Conservation (phyloP, 148 eudicot species). For the Cornus controversa region DNA sequence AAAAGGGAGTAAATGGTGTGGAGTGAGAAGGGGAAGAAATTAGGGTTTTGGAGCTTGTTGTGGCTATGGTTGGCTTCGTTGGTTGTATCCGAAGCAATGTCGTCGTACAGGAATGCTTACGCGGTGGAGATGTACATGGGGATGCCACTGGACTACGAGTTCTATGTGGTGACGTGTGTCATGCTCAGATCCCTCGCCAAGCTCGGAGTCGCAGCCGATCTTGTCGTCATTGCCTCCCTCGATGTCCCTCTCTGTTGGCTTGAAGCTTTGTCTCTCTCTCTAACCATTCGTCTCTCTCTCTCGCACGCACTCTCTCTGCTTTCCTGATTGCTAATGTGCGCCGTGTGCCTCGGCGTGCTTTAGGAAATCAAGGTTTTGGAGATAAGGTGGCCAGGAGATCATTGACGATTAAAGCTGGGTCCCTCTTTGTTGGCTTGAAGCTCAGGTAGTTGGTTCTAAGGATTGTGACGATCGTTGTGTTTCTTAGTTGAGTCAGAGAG, state of each 20-base stretch:
- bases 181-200: slow-evolving; percentile 65
- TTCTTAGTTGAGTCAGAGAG: no score
- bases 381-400: no score
- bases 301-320: no score
- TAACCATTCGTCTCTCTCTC: neutral
- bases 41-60: slow-evolving; percentile 8
- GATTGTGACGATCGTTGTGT: no score
- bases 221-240: slow-evolving; percentile 87
- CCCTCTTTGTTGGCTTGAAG: no score
- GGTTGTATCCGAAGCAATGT: neutral
- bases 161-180: slow-evolving; percentile 86
- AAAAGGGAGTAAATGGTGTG: slow-evolving; percentile 3
- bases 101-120: slow-evolving; percentile 58
- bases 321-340: neutral
- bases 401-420: no score
- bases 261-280: slow-evolving; percentile 41
- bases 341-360: neutral
- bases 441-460: no score
- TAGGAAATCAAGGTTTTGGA: no score
- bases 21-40: slow-evolving; percentile 4
- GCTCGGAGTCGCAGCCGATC: slow-evolving; percentile 78
- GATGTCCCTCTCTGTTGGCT: slow-evolving; percentile 87
- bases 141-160: slow-evolving; percentile 94
- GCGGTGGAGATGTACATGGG: slow-evolving; percentile 99
- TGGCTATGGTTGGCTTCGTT: neutral